These are phyloP conservation scores for Clausena lansium DNA, from an alignment of 345 rosid genomes.

Conservation along the genomic window DNA sequence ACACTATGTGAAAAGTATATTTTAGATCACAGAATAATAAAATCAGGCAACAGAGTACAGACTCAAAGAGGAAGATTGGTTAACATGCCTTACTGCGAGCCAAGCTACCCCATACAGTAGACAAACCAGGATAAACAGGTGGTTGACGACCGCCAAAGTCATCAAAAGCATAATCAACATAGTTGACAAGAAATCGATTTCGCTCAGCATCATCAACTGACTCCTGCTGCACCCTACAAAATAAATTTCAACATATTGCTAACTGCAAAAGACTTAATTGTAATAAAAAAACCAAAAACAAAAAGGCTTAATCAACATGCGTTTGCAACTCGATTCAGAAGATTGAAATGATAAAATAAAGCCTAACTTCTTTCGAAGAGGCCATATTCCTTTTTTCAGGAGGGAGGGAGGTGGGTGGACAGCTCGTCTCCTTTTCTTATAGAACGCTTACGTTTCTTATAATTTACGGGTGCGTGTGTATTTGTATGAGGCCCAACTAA, in stretches of 20 bases:
- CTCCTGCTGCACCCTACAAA: conserved; percentile 94
- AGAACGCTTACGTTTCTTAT: background rate
- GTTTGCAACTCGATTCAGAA: background rate
- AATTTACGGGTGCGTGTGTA: background rate
- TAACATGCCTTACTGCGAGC: conserved; percentile 92
- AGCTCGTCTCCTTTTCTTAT: background rate
- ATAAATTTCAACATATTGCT: conserved; percentile 13
- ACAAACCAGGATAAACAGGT: conserved; percentile 97
- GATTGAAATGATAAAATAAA: background rate
- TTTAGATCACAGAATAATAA: background rate
- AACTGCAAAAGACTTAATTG: conserved; percentile 14
- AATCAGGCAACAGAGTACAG: background rate
- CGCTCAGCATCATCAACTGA: conserved; percentile 96
- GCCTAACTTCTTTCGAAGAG: background rate
- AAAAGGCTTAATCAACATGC: background rate
- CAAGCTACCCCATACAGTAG: conserved; percentile 99
- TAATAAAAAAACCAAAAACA: conserved; percentile 3
- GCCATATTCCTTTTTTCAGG: background rate
- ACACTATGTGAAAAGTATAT: background rate
- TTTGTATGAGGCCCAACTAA: background rate
- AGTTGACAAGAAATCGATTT: conserved; percentile 90
- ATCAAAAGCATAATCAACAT: conserved; percentile 94
- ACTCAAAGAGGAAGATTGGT: background rate
- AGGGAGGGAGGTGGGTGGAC: background rate
- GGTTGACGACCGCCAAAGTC: conserved; percentile 99